These are phyloP conservation scores for Mixia osmundae DNA, from an alignment of 1,284 basidiomycete genomes.

Conservation along the genomic window DNA sequence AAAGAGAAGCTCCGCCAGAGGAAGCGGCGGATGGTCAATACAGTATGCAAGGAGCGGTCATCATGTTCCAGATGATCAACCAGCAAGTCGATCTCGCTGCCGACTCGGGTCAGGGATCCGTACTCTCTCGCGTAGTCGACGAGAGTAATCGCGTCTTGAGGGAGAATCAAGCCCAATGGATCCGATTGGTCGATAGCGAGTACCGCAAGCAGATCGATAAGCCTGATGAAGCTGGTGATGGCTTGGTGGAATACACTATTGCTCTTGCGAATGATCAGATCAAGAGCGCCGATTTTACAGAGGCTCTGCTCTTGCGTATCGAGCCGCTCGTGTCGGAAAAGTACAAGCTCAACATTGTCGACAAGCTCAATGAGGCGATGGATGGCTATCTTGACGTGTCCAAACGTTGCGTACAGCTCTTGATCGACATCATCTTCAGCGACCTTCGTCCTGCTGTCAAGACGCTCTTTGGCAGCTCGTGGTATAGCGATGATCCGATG, in stretches of 20 bases:
- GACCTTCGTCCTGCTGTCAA: constrained; percentile 77
- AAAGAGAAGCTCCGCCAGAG: constrained; percentile 65
- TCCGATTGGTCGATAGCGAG: constrained; percentile 57
- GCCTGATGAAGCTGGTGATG: constrained; percentile 51
- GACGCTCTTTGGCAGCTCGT: constrained; percentile 51
- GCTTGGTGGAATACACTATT: constrained; percentile 86
- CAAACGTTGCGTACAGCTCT: constrained; percentile 80
- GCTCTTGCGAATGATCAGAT: constrained; percentile 98
- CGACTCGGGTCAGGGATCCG: constrained; percentile 83
- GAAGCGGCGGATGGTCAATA: constrained; percentile 70
- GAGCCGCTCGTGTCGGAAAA: constrained; percentile 84
- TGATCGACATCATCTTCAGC: constrained; percentile 87
- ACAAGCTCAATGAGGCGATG: constrained; percentile 79
- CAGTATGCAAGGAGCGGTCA: constrained; percentile 73
- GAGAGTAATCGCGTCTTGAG: constrained; percentile 80
- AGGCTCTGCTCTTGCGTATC: constrained; percentile 57
- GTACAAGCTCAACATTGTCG: constrained; percentile 59
- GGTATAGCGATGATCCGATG: constrained; percentile 58
- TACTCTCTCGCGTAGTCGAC: constrained; percentile 69
- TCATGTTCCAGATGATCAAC: constrained; percentile 95
- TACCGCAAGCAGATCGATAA: constrained; percentile 54
- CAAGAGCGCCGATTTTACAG: constrained; percentile 81
- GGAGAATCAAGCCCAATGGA: constrained; percentile 70
- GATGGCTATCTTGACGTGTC: constrained; percentile 96
- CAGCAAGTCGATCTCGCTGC: constrained; percentile 87